These are phyloP conservation scores for Scleroderma bovista DNA, from an alignment of 768 basidiomycete genomes.

Conservation along the genomic window DNA sequence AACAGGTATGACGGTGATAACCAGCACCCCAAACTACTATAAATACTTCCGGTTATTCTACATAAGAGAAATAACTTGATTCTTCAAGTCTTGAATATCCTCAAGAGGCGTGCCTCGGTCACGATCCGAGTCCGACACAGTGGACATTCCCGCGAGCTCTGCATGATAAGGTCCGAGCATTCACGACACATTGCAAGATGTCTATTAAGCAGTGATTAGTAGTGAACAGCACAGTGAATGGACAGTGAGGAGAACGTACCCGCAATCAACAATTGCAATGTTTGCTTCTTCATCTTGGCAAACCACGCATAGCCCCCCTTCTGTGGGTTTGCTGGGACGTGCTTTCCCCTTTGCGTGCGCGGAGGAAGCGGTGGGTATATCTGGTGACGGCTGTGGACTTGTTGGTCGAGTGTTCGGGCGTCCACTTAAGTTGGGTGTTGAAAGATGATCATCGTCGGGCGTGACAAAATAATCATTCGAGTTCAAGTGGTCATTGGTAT, in stretches of 20 bases:
- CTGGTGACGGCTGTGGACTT: conserved; percentile 14
- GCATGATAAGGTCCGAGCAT: conserved; percentile 77
- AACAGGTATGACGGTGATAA: neutral
- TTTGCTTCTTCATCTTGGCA: conserved; percentile 95
- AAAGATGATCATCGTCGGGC: conserved; percentile 4
- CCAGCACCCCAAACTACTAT: neutral
- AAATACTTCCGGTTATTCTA: neutral
- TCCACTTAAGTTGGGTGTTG: neutral
- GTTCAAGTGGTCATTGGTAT: neutral
- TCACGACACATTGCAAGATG: conserved; percentile 74
- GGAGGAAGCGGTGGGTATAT: conserved; percentile 29
- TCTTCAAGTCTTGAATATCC: conserved; percentile 57
- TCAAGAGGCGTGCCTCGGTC: conserved; percentile 71
- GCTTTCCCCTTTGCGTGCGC: conserved; percentile 37
- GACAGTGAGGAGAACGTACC: conserved; percentile 43
- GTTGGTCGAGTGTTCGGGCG: conserved; percentile 5
- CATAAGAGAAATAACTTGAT: neutral
- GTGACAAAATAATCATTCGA: neutral
- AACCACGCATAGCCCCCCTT: conserved; percentile 74
- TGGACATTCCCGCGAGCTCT: conserved; percentile 80
- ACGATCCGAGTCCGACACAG: conserved; percentile 86
- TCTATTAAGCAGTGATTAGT: conserved; percentile 30
- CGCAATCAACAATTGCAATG: conserved; percentile 92
- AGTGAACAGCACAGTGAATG: conserved; percentile 1
- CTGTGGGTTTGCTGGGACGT: conserved; percentile 19